Evolutionary conservation across 2,329 filamentous ascomycete species (phyloP), one percentile per base, ranked within the genome.

Genomic region (Pseudocercospora fuligena): DNA sequence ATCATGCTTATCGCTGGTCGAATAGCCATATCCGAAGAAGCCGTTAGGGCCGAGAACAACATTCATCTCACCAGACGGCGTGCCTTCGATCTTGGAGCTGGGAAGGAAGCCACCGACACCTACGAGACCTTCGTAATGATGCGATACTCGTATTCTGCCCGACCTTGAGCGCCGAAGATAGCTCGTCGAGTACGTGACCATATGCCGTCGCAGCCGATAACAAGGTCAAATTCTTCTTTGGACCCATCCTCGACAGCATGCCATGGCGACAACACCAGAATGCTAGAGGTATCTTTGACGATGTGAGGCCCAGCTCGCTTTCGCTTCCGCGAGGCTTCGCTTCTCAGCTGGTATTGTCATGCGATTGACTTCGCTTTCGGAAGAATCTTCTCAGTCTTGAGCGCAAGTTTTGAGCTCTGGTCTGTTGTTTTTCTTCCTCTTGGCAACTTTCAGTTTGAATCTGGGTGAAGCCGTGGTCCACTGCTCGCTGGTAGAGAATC

Each of bases 21-120:
- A 29, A 80, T 19, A 47, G n/a, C 43, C 79, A 70, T 84, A 85
- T 1, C 84, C 83, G 67, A 85, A 85, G 71, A 84, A 85, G 0
- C 84, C 83, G 60, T 83, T 83, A 0, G 80, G 76, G 1, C 83
- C 82, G 63, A 84, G 83, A 11, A 53, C 61, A 8, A 63, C 53
- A 0, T 80, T 74, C 54, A 85, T 76, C 43, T 61, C 66, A 12
- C 43, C 75, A 67, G 6, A 70, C 66, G 16, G 78, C 74, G 29
- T 83, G 67, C n/a, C 83, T 82, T 16, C 85, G 76, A 9, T 83
- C 82, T 4, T 80, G 9, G 29, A 9, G 77, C 11, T 83, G 72
- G 16, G 80, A 7, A 59, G 16, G 27, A 65, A 61, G 3, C 46
- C 19, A 19, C 63, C 63, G 1, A 65, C 49, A 8, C 58, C 63